Conservation (phyloP, 257 asterid genomes). For the Hygrophila difformis region DNA sequence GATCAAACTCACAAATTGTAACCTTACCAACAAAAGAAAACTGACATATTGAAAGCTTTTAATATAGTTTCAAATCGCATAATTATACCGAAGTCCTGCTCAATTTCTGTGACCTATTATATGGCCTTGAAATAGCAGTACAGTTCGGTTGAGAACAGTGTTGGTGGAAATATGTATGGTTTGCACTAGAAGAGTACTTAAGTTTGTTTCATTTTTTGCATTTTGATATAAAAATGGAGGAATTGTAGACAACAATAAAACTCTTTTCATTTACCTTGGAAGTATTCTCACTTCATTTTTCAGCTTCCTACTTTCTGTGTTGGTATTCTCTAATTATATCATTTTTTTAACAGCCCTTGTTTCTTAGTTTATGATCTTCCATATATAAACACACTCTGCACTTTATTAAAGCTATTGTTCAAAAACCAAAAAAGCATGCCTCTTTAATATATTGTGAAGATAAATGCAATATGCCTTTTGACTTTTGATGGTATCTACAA, state of each 20-base stretch:
- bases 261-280: too few relatives aligned
- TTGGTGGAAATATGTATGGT: too few relatives aligned
- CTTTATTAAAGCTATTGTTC: background rate
- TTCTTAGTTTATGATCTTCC: constrained; percentile 2
- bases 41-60: too few relatives aligned
- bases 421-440: background rate
- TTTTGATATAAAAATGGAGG: background rate
- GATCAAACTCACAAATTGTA: too few relatives aligned
- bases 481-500: constrained; percentile 14
- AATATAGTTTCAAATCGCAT: too few relatives aligned
- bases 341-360: background rate
- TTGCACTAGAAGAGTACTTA: too few relatives aligned
- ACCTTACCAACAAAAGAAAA: too few relatives aligned
- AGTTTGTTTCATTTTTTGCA: background rate
- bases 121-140: too few relatives aligned
- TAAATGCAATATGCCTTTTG: constrained; percentile 10
- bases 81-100: too few relatives aligned
- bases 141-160: too few relatives aligned
- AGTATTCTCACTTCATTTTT: background rate
- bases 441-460: background rate
- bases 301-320: background rate
- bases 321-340: background rate
- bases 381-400: background rate
- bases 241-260: background rate
- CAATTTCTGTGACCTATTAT: too few relatives aligned